phyloP scores from a whole-genome alignment of 163 green algal species.

The Coccomyxa subellipsoidea region DNA sequence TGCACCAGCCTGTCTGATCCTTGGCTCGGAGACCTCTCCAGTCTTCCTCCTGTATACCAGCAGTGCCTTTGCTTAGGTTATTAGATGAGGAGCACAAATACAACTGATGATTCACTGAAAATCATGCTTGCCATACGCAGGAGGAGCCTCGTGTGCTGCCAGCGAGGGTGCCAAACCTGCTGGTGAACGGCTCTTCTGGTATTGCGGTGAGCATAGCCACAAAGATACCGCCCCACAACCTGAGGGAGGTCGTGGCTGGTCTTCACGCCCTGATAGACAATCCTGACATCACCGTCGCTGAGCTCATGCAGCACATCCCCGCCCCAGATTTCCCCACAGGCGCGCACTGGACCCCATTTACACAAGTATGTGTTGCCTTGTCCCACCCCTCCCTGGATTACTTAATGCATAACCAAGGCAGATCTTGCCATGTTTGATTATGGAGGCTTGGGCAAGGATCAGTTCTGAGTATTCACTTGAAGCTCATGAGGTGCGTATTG shows the following conservation, averaged over 20 bases:
- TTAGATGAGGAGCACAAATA: no score
- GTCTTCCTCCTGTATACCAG: no score
- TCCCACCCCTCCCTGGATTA: not conserved
- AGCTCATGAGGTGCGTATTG: no score
- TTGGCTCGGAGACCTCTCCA: no score
- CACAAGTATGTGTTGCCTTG: not conserved
- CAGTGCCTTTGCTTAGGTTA: no score
- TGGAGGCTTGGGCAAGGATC: no score
- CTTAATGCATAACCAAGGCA: no score
- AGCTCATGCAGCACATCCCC: constrained; percentile 83
- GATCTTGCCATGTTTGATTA: no score
- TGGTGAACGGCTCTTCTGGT: constrained; percentile 90
- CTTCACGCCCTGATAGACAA: constrained; percentile 74
- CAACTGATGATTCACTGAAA: not conserved
- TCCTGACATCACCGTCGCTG: constrained; percentile 63
- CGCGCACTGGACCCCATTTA: constrained; percentile 11
- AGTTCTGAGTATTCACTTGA: no score
- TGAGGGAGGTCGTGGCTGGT: constrained; percentile 73
- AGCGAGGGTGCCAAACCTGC: constrained; percentile 81
- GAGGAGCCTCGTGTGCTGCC: constrained; percentile 91
- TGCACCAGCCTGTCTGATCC: no score
- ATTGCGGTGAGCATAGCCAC: constrained; percentile 98
- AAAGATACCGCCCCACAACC: constrained; percentile 95
- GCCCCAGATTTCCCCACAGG: constrained; percentile 96
- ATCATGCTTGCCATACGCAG: constrained; percentile 25